Evolutionary conservation across 345 rosid species (phyloP).

Genomic region (Clausena lansium): DNA sequence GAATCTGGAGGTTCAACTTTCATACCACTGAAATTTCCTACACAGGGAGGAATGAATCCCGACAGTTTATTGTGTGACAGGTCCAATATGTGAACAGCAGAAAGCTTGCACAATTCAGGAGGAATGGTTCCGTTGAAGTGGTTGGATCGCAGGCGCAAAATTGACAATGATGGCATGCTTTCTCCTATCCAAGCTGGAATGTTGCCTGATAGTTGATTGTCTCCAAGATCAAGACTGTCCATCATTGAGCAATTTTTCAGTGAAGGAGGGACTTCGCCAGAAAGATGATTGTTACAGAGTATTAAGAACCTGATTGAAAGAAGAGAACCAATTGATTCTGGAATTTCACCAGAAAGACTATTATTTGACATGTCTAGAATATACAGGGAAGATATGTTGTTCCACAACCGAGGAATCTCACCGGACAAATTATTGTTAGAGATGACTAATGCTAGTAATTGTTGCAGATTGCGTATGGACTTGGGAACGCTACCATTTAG

Average conservation of each 20-base stretch:
- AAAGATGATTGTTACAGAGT: conserved; percentile 14
- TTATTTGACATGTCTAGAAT: conserved; percentile 15
- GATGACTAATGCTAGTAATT: not conserved
- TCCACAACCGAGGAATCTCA: conserved; percentile 16
- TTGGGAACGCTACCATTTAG: conserved; percentile 23
- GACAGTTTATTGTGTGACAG: conserved; percentile 11
- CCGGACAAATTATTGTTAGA: conserved; percentile 19
- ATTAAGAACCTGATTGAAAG: not conserved
- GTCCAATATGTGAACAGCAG: conserved; percentile 13
- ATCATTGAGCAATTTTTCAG: conserved; percentile 5
- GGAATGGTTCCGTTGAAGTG: conserved; percentile 18
- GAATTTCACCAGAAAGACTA: conserved; percentile 17
- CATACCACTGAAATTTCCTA: conserved; percentile 21
- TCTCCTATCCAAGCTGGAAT: conserved; percentile 26
- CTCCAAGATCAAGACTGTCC: conserved; percentile 11
- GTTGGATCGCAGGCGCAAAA: conserved; percentile 5
- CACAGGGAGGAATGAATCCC: conserved; percentile 14
- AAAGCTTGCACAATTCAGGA: conserved; percentile 10
- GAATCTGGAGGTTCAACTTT: not conserved
- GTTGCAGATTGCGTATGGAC: conserved; percentile 7
- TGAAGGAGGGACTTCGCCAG: conserved; percentile 18
- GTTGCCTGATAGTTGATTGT: conserved; percentile 12
- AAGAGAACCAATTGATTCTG: conserved; percentile 13
- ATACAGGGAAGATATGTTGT: not conserved
- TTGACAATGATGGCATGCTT: conserved; percentile 4